phyloP scores from a whole-genome alignment of 75 land plant species.

The Selaginella moellendorffii region DNA sequence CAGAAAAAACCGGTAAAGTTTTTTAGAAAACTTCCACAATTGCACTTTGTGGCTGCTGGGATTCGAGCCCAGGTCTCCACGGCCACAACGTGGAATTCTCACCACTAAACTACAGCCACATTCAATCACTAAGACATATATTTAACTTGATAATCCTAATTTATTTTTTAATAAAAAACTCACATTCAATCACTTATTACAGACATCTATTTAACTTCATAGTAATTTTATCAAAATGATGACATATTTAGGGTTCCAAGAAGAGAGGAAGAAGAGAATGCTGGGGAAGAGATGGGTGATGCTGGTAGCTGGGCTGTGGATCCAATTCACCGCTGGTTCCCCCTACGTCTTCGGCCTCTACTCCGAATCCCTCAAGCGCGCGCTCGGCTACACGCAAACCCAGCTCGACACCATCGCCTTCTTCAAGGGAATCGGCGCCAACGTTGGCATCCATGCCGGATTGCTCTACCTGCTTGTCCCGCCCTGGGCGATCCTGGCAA shows the following conservation, averaged over 20 bases:
- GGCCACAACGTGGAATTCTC: slow-evolving; percentile 77
- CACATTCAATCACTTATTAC: too few relatives aligned
- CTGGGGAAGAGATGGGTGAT: slow-evolving; percentile 24
- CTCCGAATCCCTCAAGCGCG: slow-evolving; percentile 42
- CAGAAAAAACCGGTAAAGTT: too few relatives aligned
- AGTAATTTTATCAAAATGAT: too few relatives aligned
- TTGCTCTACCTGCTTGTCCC: slow-evolving; percentile 8
- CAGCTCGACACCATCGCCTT: not conserved
- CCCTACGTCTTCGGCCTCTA: slow-evolving; percentile 64
- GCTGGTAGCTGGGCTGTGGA: slow-evolving; percentile 14
- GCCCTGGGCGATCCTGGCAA: slow-evolving; percentile 37
- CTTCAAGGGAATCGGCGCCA: slow-evolving; percentile 4
- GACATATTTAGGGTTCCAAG: too few relatives aligned
- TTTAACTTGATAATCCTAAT: too few relatives aligned
- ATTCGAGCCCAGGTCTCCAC: slow-evolving; percentile 82
- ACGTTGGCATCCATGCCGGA: not conserved
- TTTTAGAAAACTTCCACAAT: too few relatives aligned
- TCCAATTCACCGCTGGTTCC: slow-evolving; percentile 30
- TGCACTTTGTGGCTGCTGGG: slow-evolving; percentile 82
- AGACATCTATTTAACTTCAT: too few relatives aligned
- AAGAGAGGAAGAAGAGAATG: too few relatives aligned
- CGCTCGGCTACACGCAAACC: slow-evolving; percentile 15
- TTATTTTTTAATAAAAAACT: too few relatives aligned
- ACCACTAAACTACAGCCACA: slow-evolving; percentile 75
- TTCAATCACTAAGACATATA: too few relatives aligned